Evolutionary conservation across 1,284 basidiomycete species (phyloP).

Genomic region (Moesziomyces parantarcticus): DNA sequence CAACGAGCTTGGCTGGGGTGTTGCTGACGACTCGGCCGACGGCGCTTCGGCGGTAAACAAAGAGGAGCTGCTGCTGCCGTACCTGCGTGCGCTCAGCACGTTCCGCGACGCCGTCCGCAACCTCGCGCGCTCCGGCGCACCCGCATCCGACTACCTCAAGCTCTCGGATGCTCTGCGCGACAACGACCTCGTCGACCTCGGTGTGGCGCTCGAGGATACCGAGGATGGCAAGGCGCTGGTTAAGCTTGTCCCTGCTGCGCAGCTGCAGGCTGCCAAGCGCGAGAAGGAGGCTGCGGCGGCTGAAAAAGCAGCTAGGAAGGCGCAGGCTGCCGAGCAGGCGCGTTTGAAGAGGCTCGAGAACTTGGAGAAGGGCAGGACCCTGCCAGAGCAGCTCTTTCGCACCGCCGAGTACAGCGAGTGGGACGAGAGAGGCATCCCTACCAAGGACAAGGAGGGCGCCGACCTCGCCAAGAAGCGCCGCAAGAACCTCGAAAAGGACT

Average conservation of each 20-base stretch:
- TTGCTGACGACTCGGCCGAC: conserved; percentile 32
- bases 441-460: conserved; percentile 82
- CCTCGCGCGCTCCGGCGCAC: conserved; percentile 75
- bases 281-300: conserved; percentile 84
- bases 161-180: conserved; percentile 84
- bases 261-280: conserved; percentile 84
- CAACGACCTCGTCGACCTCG: conserved; percentile 87
- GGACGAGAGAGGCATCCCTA: conserved; percentile 85
- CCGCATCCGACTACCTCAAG: conserved; percentile 57
- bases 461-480: conserved; percentile 83
- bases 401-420: conserved; percentile 76
- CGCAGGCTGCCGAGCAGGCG: conserved; percentile 77
- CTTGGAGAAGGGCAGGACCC: conserved; percentile 82
- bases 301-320: conserved; percentile 85
- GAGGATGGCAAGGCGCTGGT: conserved; percentile 82
- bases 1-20: conserved; percentile 63
- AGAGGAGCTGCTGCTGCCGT: conserved; percentile 88
- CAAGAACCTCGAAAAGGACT: conserved; percentile 86
- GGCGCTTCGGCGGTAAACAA: conserved; percentile 71
- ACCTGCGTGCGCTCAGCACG: conserved; percentile 82
- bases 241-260: conserved; percentile 86
- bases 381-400: conserved; percentile 84
- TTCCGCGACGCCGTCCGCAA: conserved; percentile 91
- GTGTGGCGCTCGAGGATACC: conserved; percentile 95
- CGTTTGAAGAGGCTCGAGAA: conserved; percentile 79